Conservation (phyloP, 441 rosid species). For the Manihot esculenta region DNA sequence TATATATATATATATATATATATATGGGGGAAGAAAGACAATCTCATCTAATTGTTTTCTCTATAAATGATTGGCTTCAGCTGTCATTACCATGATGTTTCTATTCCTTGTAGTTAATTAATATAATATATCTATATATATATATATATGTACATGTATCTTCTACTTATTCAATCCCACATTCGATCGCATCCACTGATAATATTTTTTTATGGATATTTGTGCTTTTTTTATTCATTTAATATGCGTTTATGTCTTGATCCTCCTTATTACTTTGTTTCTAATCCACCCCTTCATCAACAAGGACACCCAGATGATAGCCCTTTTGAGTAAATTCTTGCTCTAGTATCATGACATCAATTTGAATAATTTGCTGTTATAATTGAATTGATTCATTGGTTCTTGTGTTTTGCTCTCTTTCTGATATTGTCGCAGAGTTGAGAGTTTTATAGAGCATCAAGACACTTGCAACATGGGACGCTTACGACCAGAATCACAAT, state of each 20-base stretch:
- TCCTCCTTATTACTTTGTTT: constrained; percentile 12
- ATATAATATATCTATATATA: too few species aligned
- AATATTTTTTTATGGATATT: constrained; percentile 8
- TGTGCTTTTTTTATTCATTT: not conserved
- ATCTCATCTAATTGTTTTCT: not conserved
- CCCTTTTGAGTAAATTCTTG: too few species aligned
- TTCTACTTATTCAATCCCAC: constrained; percentile 19
- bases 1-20: not conserved
- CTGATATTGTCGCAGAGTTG: constrained; percentile 57
- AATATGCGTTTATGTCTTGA: constrained; percentile 19
- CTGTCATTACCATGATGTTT: not conserved
- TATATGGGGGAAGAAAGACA: not conserved
- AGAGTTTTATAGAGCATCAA: constrained; percentile 92
- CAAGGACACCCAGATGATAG: constrained; percentile 18
- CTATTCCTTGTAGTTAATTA: too few species aligned
- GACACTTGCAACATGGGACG: constrained; percentile 69
- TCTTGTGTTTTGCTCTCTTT: too few species aligned
- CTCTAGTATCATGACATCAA: too few species aligned
- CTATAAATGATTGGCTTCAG: constrained; percentile 20
- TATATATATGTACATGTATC: not conserved
- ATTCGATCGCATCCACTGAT: constrained; percentile 23
- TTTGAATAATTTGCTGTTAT: too few species aligned
- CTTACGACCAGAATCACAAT: constrained; percentile 41
- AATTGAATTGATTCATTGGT: too few species aligned
- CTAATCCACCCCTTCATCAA: constrained; percentile 17